These are phyloP conservation scores for Chaetomium strumarium DNA, from an alignment of 2,329 filamentous ascomycete genomes.

Conservation along the genomic window DNA sequence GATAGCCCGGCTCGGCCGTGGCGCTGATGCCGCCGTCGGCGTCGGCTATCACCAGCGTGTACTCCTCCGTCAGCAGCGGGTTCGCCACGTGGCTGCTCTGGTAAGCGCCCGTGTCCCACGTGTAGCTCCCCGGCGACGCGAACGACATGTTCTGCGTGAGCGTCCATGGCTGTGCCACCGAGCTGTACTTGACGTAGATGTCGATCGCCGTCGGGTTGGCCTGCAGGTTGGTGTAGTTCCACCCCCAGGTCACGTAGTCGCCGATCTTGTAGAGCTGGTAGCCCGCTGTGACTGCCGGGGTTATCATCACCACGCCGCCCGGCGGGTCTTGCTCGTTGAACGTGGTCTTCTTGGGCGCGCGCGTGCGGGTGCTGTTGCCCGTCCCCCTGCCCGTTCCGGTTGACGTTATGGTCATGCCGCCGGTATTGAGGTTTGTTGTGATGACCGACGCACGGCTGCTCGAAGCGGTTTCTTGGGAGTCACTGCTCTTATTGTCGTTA, in stretches of 20 bases:
- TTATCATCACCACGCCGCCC: conserved; percentile 49
- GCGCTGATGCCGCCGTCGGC: conserved; percentile 46
- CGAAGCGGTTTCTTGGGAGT: conserved; percentile 1
- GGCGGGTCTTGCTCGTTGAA: conserved; percentile 43
- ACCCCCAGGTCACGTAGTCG: conserved; percentile 53
- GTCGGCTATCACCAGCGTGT: conserved; percentile 58
- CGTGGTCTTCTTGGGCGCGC: conserved; percentile 31
- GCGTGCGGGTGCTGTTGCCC: conserved; percentile 24
- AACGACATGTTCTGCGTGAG: conserved; percentile 60
- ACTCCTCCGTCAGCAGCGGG: conserved; percentile 49
- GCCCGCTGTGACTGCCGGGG: conserved; percentile 41
- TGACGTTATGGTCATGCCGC: conserved; percentile 19
- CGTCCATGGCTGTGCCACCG: conserved; percentile 50
- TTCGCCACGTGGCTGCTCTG: conserved; percentile 35
- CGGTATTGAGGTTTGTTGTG: conserved; percentile 22
- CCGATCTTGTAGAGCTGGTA: conserved; percentile 55
- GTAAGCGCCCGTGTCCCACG: conserved; percentile 52
- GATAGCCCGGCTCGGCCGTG: conserved; percentile 49
- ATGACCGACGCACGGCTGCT: conserved; percentile 17
- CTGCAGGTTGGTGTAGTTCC: conserved; percentile 60
- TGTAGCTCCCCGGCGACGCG: conserved; percentile 43
- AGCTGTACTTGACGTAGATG: conserved; percentile 51
- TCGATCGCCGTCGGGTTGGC: conserved; percentile 56
- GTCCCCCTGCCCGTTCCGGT: conserved; percentile 17
- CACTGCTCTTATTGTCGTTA: conserved; percentile 18